These are phyloP conservation scores for Trypanosoma rangeli DNA, from an alignment of 208 protist genomes.

Conservation along the genomic window DNA sequence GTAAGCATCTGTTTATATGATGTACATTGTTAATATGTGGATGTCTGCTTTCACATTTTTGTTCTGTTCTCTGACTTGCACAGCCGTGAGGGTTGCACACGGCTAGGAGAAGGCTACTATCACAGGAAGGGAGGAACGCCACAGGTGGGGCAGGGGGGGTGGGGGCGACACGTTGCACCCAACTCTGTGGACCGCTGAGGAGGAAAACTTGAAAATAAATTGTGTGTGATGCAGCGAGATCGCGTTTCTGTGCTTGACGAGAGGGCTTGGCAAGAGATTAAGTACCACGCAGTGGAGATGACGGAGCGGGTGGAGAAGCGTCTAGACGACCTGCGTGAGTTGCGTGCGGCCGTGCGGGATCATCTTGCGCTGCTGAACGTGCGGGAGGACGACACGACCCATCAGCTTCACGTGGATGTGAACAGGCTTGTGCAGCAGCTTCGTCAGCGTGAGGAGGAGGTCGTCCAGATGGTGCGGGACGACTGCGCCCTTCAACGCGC, in stretches of 20 bases:
- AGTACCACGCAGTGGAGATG: not conserved
- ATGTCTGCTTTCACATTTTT: conserved; percentile 14
- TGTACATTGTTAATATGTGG: conserved; percentile 12
- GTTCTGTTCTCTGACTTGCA: conserved; percentile 1
- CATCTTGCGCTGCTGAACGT: conserved; percentile 11
- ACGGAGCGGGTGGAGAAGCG: conserved; percentile 5
- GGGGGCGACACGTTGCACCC: too few species aligned
- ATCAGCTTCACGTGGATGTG: not conserved
- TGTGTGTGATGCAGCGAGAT: not conserved
- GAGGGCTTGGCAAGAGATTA: conserved; percentile 6
- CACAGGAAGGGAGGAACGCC: not conserved
- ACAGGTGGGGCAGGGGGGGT: not conserved
- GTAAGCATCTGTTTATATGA: not conserved
- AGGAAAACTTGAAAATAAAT: not conserved
- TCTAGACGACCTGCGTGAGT: conserved; percentile 12
- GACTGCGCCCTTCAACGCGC: conserved; percentile 5
- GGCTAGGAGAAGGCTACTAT: not conserved
- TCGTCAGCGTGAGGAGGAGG: conserved; percentile 4
- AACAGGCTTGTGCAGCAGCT: conserved; percentile 2
- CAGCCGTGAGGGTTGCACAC: not conserved
- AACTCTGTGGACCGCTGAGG: not conserved
- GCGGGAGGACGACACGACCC: not conserved
- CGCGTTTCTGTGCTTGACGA: not conserved
- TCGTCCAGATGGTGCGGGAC: conserved; percentile 5
- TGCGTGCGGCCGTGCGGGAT: conserved; percentile 11